Base-by-base conservation (phyloP, 2,329 filamentous ascomycete species). In the Grosmannia clavigera region DNA sequence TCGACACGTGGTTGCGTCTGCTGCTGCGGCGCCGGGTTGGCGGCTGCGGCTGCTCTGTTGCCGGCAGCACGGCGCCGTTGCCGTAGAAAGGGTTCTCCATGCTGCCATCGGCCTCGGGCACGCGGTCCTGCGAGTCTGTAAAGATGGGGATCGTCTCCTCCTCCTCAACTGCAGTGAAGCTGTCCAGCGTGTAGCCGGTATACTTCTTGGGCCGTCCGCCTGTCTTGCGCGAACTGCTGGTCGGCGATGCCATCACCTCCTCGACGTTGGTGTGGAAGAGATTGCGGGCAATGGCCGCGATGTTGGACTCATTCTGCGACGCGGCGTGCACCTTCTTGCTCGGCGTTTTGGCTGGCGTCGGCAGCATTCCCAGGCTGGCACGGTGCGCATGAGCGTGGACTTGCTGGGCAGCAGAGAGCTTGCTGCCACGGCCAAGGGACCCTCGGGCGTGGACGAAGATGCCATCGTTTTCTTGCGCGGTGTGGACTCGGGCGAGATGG, bases 311-410 rank as follows among this genome's bases (percentile, higher is more conserved):
- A 31, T 75, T 75, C 68, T 80, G 76, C 66, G 75, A 74, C 22
- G 75, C 76, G 19, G 75, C 76, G 51, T 64, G 64, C 55, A 80
- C 76, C 75, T 87, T 89, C 71, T 80, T 80, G 3, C 78, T 70
- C 1, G 84, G 89, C 3, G 89, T 92, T 75, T 92, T 92, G 64
- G 84, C 81, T 2, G 89, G 89, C 3, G 89, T 92, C 19, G 86
- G 87, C 54, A 92, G 81, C 80, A 88, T 87, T 64, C 76, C 78
- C 59, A 69, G 58, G 31, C 60, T 57, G 5, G 62, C 60, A 29
- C 62, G 53, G 29, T 61, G 59, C 2, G 62, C 48, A 40, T 64
- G 67, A 51, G 59, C 64, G 25, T 58, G 67, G 46, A 73, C 74
- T 5, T 76, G 70, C n/a, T 27, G 25, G 14, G 73, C 70, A 16